Percentiles rank a stretch among this genome's conserved stretches.
phyloP scores from a whole-genome alignment of 805 yeast species.

The Lipomyces yamanashiensis region DNA sequence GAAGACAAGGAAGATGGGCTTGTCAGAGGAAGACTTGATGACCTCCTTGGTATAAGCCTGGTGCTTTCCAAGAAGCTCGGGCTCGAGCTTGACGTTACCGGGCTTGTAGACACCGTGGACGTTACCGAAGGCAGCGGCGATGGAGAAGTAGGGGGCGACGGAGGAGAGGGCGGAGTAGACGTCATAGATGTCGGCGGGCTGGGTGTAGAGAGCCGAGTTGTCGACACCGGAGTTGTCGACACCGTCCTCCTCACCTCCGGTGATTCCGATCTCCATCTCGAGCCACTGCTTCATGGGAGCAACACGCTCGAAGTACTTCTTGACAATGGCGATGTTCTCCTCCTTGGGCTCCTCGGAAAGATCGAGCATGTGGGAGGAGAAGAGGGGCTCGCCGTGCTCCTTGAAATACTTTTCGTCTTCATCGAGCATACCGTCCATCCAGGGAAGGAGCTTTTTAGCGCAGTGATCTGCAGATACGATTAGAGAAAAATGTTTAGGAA shows the following conservation, averaged over 20 bases:
- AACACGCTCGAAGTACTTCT: conserved; percentile 91
- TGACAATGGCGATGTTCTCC: conserved; percentile 93
- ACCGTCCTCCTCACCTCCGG: conserved; percentile 99
- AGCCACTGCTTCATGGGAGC: conserved; percentile 95
- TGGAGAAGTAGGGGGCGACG: conserved; percentile 96
- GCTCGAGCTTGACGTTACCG: conserved; percentile 93
- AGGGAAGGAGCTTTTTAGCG: conserved; percentile 95
- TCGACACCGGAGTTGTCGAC: conserved; percentile 95
- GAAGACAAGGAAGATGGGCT: conserved; percentile 96
- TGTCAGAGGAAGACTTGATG: conserved; percentile 54
- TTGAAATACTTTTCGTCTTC: conserved; percentile 94
- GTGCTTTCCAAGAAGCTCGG: conserved; percentile 93
- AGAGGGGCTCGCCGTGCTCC: conserved; percentile 88
- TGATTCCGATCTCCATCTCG: conserved; percentile 99
- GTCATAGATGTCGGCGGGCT: conserved; percentile 89
- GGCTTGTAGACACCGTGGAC: conserved; percentile 99
- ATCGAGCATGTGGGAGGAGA: conserved; percentile 99
- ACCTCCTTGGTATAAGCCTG: conserved; percentile 83
- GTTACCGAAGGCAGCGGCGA: conserved; percentile 99
- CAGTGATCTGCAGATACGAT: conserved; percentile 71
- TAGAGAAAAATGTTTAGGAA: neutral
- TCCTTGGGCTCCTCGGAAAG: conserved; percentile 95
- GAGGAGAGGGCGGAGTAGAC: conserved; percentile 89
- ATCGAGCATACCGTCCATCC: conserved; percentile 97
- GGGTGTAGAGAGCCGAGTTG: conserved; percentile 87